A percentile compares a stretch with the other conserved stretches of the same genome.
phyloP scores from a whole-genome alignment of 139 green algal species.

The Tetratostichococcus sp. region DNA sequence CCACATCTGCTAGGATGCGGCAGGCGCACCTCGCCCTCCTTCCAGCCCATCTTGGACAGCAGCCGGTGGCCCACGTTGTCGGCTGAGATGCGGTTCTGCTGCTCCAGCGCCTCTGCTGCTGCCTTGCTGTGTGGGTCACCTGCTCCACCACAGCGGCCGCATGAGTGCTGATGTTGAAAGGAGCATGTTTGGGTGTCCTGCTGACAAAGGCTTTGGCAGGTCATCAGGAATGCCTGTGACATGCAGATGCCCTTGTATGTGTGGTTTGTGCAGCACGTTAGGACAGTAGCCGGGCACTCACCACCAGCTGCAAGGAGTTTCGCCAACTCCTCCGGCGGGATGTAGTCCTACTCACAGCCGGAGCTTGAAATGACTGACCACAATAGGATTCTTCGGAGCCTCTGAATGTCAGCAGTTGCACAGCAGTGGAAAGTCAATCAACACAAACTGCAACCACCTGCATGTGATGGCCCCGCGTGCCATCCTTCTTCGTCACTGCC shows the following conservation, averaged over 20 bases:
- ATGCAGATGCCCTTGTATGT: no score
- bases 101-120: constrained; percentile 20
- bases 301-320: constrained; percentile 46
- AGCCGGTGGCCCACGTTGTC: constrained; percentile 77
- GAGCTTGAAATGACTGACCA: neutral
- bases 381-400: no score
- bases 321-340: constrained; percentile 67
- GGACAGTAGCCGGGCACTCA: neutral
- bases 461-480: constrained; percentile 68
- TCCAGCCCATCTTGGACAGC: constrained; percentile 77
- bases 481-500: constrained; percentile 60
- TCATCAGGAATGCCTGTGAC: no score
- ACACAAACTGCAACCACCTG: constrained; percentile 3
- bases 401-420: no score
- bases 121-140: constrained; percentile 12
- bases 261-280: no score
- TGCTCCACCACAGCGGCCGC: neutral
- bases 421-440: neutral
- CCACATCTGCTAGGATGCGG: neutral
- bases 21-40: constrained; percentile 37
- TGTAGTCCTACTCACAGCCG: constrained; percentile 48
- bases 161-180: no score
- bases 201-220: no score
- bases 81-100: constrained; percentile 13
- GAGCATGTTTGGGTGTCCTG: no score